Evolutionary conservation across 192 early-diverging fungal genomes (phyloP).

Genomic region (Backusella morwellensis): DNA sequence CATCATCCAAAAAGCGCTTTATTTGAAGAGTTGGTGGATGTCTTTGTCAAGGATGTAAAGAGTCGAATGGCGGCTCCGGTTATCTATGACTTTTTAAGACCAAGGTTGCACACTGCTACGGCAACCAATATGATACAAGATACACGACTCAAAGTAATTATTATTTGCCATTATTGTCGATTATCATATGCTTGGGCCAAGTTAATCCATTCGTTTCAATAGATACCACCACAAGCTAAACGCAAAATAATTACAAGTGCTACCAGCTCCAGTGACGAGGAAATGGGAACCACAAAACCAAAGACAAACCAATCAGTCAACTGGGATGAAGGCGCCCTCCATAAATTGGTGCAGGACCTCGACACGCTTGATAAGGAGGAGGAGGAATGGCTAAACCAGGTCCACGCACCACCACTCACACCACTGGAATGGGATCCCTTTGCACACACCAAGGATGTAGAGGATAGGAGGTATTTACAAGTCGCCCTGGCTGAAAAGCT

Average conservation of each 20-base stretch:
- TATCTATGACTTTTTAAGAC: conserved; percentile 49
- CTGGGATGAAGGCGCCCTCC: neutral
- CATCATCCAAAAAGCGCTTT: conserved; percentile 35
- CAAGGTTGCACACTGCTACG: neutral
- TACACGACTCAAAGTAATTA: neutral
- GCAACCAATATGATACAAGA: neutral
- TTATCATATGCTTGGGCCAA: neutral
- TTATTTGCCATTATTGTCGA: neutral
- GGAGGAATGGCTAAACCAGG: neutral
- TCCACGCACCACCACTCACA: neutral
- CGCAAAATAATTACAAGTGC: neutral
- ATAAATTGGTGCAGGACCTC: neutral
- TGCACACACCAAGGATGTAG: conserved; percentile 29
- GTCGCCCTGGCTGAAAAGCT: conserved; percentile 34
- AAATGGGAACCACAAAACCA: neutral
- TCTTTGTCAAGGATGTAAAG: conserved; percentile 53
- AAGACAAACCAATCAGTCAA: neutral
- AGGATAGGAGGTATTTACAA: conserved; percentile 48
- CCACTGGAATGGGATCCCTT: conserved; percentile 34
- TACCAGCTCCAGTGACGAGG: neutral
- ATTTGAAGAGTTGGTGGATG: conserved; percentile 46
- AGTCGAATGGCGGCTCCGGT: conserved; percentile 47
- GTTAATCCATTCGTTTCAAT: conserved; percentile 2
- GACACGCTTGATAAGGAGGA: neutral
- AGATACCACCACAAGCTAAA: neutral